phyloP scores from a whole-genome alignment of 345 rosid genomes.

The Salix suchowensis region DNA sequence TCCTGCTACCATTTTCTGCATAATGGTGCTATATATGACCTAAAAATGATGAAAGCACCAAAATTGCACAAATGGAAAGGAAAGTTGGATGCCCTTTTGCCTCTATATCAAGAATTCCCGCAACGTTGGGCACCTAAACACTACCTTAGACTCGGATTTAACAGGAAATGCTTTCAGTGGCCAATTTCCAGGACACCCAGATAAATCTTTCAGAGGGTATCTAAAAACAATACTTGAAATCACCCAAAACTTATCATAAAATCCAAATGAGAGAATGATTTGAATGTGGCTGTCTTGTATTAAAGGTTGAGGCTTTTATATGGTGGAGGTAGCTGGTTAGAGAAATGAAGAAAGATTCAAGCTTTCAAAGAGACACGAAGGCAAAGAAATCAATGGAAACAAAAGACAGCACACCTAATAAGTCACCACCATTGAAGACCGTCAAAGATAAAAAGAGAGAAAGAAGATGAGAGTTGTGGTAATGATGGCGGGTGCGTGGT shows the following conservation, averaged over 20 bases:
- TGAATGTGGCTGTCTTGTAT: constrained; percentile 1
- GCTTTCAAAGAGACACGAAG: not conserved
- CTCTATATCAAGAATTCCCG: constrained; percentile 14
- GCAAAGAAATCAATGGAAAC: not conserved
- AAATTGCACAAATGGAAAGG: constrained; percentile 9
- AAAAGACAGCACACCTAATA: constrained; percentile 20
- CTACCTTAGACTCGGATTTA: constrained; percentile 13
- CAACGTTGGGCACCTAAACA: constrained; percentile 6
- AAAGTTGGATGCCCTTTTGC: constrained; percentile 15
- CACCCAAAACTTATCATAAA: not conserved
- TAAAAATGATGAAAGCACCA: constrained; percentile 6
- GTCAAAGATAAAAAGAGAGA: constrained; percentile 12
- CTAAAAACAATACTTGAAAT: not conserved
- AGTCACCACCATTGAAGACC: constrained; percentile 16
- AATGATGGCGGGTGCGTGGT: constrained; percentile 29
- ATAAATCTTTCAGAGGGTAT: constrained; percentile 7
- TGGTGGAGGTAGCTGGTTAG: not conserved
- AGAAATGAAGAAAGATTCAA: constrained; percentile 2
- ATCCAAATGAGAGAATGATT: not conserved
- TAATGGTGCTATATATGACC: constrained; percentile 2
- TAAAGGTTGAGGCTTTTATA: constrained; percentile 8
- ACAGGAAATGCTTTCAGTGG: not conserved
- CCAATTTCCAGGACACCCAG: constrained; percentile 9
- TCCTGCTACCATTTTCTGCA: constrained; percentile 48
- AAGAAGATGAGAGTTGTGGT: not conserved